Evolutionary conservation across 495 filamentous ascomycete species (phyloP).

Genomic region (Aspergillus steynii): DNA sequence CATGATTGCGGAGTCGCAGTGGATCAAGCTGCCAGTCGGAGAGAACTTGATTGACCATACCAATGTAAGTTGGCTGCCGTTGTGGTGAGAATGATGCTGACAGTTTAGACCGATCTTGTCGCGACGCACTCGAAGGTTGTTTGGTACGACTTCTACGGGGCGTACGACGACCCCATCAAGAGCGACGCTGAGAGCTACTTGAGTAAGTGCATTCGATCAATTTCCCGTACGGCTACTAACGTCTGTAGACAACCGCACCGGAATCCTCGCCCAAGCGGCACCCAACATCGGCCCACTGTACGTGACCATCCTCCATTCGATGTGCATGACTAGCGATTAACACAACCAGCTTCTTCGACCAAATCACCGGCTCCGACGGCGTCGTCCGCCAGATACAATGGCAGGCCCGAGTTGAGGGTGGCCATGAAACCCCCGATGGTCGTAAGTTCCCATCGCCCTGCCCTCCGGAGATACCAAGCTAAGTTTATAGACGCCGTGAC

Average conservation of each 20-base stretch:
- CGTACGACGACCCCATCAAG: constrained; percentile 15
- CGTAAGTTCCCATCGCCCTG: constrained; percentile 6
- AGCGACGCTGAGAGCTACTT: constrained; percentile 15
- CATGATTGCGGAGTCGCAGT: constrained; percentile 10
- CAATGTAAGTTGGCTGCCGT: neutral
- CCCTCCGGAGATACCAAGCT: neutral
- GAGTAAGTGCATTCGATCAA: neutral
- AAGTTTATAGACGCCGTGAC: constrained; percentile 11
- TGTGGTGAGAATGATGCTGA: neutral
- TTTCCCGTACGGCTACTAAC: neutral
- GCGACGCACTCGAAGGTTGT: constrained; percentile 19
- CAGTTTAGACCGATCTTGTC: constrained; percentile 15
- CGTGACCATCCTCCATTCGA: neutral
- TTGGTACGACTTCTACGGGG: constrained; percentile 20
- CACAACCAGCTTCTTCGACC: constrained; percentile 19
- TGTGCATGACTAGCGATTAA: neutral
- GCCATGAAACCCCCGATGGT: constrained; percentile 13
- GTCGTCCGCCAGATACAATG: constrained; percentile 17
- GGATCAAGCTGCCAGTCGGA: constrained; percentile 10
- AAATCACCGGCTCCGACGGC: constrained; percentile 14
- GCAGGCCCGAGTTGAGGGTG: constrained; percentile 18
- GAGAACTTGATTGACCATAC: constrained; percentile 11
- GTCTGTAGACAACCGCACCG: constrained; percentile 11
- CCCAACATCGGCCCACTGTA: constrained; percentile 21
- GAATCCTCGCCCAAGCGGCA: constrained; percentile 18